These are phyloP conservation scores for Suhomyces tanzawaensis DNA, from an alignment of 805 yeast species.

Conservation along the genomic window DNA sequence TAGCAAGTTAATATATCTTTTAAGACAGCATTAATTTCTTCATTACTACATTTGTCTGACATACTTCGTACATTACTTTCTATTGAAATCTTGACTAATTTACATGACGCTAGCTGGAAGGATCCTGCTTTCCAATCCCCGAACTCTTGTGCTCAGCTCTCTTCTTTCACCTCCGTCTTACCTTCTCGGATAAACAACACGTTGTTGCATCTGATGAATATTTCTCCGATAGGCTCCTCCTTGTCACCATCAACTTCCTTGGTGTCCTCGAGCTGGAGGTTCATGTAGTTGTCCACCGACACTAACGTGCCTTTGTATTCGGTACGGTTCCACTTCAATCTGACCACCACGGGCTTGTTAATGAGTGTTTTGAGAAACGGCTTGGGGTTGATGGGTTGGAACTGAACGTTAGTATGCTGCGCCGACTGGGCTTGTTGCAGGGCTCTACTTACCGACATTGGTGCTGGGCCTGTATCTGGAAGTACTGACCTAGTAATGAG, in stretches of 20 bases:
- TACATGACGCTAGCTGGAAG: too few species aligned
- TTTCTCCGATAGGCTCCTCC: slow-evolving; percentile 24
- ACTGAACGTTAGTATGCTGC: slow-evolving; percentile 13
- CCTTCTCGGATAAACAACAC: slow-evolving; percentile 25
- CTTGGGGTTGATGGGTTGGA: slow-evolving; percentile 79
- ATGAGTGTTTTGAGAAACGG: slow-evolving; percentile 81
- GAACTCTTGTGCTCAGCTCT: too few species aligned
- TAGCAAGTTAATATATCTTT: too few species aligned
- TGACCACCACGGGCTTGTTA: slow-evolving; percentile 68
- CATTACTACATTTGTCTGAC: too few species aligned
- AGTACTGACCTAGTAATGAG: too few species aligned
- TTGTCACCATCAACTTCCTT: slow-evolving; percentile 41
- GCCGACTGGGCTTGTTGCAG: neutral
- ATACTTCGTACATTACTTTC: too few species aligned
- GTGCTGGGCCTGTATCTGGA: neutral
- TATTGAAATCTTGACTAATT: too few species aligned
- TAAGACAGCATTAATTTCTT: too few species aligned
- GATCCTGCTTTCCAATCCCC: too few species aligned
- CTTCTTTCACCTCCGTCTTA: slow-evolving; percentile 5
- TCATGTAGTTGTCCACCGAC: slow-evolving; percentile 91
- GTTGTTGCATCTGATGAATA: slow-evolving; percentile 28
- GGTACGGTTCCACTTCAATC: slow-evolving; percentile 86
- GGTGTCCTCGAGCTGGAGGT: slow-evolving; percentile 66
- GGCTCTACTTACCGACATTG: neutral
- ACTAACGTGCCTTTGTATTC: slow-evolving; percentile 79